Base-by-base conservation (phyloP, 2,329 filamentous ascomycete species). In the Phaeosphaeriaceae sp. region DNA sequence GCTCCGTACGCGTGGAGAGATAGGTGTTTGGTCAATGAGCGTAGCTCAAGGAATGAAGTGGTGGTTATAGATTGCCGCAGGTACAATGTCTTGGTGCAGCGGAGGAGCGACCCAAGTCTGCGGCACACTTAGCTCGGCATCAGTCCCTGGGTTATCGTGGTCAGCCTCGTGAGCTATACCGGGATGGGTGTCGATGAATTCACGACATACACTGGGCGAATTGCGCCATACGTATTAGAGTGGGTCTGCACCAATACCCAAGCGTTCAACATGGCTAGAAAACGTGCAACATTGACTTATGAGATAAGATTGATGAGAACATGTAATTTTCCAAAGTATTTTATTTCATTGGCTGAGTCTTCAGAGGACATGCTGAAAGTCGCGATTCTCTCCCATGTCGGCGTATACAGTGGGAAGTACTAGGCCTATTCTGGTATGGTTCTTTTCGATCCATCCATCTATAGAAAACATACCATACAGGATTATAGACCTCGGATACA, bases 141-240 rank as follows among this genome's bases (percentile, higher is more conserved):
- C 42, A 45, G 42, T 21, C 42, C 42, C 42, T 22, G 42, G 19
- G 42, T 22, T 45, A 21, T 45, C 42, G 42, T n/a, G 13, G n/a
- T 20, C 42, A 45, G 42, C 42, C 42, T 45, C n/a, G 48, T 24
- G n/a, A 24, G 24, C 33, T 31, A 40, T 44, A n/a, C 49, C 49
- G n/a, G 20, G 36, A n/a, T 7, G 20, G 27, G 36, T 19, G n/a
- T 54, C 47, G 52, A 36, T 10, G 45, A 51, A 51, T 51, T 67
- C 62, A 58, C 69, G 67, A 69, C 63, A 72, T 72, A 57, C 46
- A 20, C 41, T 55, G 41, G 19, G 20, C 31, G 24, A 48, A 68
- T 69, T 46, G 60, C 69, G 67, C 65, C 57, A 70, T 72, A 20
- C 5, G 20, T 20, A n/a, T 25, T 24, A n/a, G 17, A n/a, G 21